phyloP scores from a whole-genome alignment of 495 filamentous ascomycete genomes.

The Platismatia glauca region DNA sequence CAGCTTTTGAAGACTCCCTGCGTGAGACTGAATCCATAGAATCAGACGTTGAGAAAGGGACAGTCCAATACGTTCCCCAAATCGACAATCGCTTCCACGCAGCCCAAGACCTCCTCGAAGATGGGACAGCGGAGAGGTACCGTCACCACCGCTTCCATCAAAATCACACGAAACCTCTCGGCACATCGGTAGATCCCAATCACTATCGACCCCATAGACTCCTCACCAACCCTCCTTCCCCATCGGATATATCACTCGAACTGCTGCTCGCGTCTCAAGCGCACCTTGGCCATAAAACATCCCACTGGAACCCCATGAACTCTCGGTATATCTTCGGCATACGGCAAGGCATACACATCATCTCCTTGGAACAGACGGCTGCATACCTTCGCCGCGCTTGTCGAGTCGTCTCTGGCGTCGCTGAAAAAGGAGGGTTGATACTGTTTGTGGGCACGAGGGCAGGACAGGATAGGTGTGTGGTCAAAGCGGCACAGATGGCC shows the following conservation, averaged over 20 bases:
- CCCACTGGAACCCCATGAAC: constrained; percentile 93
- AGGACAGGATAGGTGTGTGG: constrained; percentile 69
- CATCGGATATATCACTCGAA: constrained; percentile 78
- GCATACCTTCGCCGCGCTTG: constrained; percentile 83
- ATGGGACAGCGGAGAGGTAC: constrained; percentile 14
- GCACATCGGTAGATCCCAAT: constrained; percentile 38
- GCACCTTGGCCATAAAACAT: constrained; percentile 86
- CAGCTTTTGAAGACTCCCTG: constrained; percentile 17
- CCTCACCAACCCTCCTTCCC: constrained; percentile 60
- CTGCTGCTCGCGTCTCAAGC: constrained; percentile 82
- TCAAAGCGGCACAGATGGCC: constrained; percentile 69
- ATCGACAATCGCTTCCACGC: constrained; percentile 21
- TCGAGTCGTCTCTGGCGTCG: constrained; percentile 78
- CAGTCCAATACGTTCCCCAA: constrained; percentile 16
- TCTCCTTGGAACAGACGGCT: constrained; percentile 77
- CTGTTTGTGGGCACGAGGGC: constrained; percentile 82
- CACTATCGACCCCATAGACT: constrained; percentile 61
- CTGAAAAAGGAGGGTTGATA: constrained; percentile 71
- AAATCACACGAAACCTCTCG: constrained; percentile 36
- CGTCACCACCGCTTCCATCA: constrained; percentile 8
- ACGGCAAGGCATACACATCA: constrained; percentile 84
- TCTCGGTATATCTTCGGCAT: constrained; percentile 91
- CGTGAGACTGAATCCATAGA: constrained; percentile 22
- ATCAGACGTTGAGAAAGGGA: constrained; percentile 15
- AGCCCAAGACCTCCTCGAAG: constrained; percentile 10